These are phyloP conservation scores for Colletotrichum higginsianum DNA, from an alignment of 2,329 filamentous ascomycete genomes.

Conservation along the genomic window DNA sequence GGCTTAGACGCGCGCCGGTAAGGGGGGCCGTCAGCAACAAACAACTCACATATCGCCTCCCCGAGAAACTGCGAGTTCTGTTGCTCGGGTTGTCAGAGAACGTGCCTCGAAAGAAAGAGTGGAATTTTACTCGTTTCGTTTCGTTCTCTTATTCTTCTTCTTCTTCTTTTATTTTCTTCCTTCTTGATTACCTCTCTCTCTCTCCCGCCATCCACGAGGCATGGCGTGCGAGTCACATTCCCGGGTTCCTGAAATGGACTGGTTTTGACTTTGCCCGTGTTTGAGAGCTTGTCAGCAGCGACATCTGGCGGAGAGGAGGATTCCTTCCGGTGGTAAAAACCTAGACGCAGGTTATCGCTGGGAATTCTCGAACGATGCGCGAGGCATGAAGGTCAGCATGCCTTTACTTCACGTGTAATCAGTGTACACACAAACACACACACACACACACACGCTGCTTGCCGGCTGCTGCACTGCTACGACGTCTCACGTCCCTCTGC, in stretches of 20 bases:
- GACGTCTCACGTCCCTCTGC: too few species aligned
- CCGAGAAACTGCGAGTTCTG: not conserved
- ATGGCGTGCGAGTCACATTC: constrained; percentile 33
- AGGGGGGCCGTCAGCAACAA: not conserved
- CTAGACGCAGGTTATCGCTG: too few species aligned
- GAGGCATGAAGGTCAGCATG: too few species aligned
- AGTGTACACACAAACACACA: too few species aligned
- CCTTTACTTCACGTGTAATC: too few species aligned
- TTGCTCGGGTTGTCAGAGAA: not conserved
- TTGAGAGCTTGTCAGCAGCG: constrained; percentile 10
- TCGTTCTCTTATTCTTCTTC: too few species aligned
- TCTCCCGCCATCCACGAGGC: not conserved
- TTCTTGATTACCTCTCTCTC: too few species aligned
- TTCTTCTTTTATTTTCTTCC: too few species aligned
- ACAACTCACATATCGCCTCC: not conserved
- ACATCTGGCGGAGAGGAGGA: constrained; percentile 3
- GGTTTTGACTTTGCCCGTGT: constrained; percentile 31
- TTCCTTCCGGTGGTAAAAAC: not conserved
- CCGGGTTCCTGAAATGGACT: constrained; percentile 23
- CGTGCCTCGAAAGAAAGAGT: not conserved
- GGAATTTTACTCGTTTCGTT: not conserved
- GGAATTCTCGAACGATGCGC: too few species aligned
- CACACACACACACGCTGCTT: too few species aligned
- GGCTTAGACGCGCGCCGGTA: not conserved
- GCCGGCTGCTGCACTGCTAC: too few species aligned